Base-by-base conservation (phyloP, 805 yeast species). In the Wickerhamomyces bisporus region DNA sequence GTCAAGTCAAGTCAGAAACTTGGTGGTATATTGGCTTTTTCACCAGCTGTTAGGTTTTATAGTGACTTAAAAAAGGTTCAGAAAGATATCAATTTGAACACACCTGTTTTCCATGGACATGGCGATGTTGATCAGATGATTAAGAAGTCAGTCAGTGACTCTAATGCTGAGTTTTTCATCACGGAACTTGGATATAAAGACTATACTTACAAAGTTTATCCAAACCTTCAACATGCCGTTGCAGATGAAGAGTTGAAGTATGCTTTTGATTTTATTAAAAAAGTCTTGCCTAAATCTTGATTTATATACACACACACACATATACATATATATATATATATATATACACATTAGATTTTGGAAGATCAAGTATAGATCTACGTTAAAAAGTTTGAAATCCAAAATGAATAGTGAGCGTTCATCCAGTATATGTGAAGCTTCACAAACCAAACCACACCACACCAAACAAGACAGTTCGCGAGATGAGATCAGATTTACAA, bases 21-120 rank as follows among this genome's bases (percentile, higher is more conserved):
- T 16, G 98, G 85, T 8, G 98, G 96, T 2, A 69, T 85, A 23
- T 59, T 87, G 17, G 75, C 79, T 0, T 62, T 91, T 34, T 84
- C 95, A 1, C 97, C 96, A 1, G 86, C 86, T 52, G 63, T 77
- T 41, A 57, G 61, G 7, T 38, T 65, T 30, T 31, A 43, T 30
- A 43, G 43, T 3, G 41, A 43, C 14, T 27, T 61, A 19, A 41
- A 31, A 30, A 49, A 44, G 14, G 28, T 54, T 20, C 43, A 55
- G 39, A 43, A 52, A 12, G 58, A 62, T n/a, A 52, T 55, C 25
- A 86, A 87, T 55, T 54, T 61, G 13, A 62, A 68, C 6, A 84
- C 95, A 0, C 95, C 95, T 1, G 65, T 86, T 7, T 86, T 88
- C 64, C 85, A 86, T 49, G 95, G 93, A 7, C 97, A 91, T 59